These are phyloP conservation scores for Tanacetum coccineum DNA, from an alignment of 129 eudicot species.

Conservation along the genomic window DNA sequence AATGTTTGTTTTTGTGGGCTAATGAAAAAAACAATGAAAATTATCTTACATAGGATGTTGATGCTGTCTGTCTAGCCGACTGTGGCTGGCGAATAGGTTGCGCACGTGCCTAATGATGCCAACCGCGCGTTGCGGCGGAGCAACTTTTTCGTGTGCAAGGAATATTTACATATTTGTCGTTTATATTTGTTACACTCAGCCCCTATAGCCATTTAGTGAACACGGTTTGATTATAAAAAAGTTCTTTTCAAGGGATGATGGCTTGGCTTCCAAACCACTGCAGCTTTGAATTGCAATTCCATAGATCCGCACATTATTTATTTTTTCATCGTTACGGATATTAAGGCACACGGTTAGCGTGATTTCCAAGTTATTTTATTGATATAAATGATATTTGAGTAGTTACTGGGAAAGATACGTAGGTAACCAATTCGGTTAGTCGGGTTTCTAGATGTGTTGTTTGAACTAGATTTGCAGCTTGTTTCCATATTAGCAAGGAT, in stretches of 20 bases:
- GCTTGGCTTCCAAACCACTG: slow-evolving; percentile 96
- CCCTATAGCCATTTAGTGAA: no score
- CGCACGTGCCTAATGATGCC: no score
- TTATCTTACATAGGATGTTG: no score
- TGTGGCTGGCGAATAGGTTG: no score
- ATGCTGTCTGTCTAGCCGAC: no score
- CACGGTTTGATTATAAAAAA: slow-evolving; percentile 76
- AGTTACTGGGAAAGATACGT: slow-evolving; percentile 77
- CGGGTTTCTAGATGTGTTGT: no score
- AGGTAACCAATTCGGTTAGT: slow-evolving; percentile 82
- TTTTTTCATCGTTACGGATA: slow-evolving; percentile 57
- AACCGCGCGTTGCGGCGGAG: no score
- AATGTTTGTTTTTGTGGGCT: no score
- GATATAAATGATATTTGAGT: background rate
- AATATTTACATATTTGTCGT: no score
- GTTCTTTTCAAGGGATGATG: slow-evolving; percentile 72
- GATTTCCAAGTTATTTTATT: background rate
- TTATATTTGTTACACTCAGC: no score
- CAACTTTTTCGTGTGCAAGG: no score
- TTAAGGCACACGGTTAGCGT: slow-evolving; percentile 1
- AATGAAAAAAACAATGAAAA: no score
- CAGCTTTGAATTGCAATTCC: slow-evolving; percentile 88
- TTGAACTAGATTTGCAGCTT: slow-evolving; percentile 94
- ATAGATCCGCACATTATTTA: slow-evolving; percentile 77
- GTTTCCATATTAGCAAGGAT: slow-evolving; percentile 97